Base-by-base conservation (phyloP, 1,284 basidiomycete species). In the Neolentinus lepideus region DNA sequence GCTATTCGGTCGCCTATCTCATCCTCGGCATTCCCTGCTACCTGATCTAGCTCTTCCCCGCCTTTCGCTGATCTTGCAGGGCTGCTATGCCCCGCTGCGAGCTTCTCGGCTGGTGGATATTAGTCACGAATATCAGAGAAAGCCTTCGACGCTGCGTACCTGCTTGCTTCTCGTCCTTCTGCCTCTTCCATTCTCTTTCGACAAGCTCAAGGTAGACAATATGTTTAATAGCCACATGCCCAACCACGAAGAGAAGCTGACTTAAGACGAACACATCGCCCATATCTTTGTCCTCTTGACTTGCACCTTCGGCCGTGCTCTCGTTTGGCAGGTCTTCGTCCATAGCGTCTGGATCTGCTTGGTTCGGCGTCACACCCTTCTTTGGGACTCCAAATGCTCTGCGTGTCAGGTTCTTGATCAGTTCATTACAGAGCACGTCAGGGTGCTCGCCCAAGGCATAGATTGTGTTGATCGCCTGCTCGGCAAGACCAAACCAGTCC, bases 21-120 rank as follows among this genome's bases (percentile, higher is more conserved):
- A 68, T 99, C 96, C 69, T 99, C 96, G 21, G 94, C 95, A 63
- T 96, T 98, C 2, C 97, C 96, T 1, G 92, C 93, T 1, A 99
- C 96, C 64, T 97, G 94, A 61, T 99, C 96, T 0, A 99, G 83
- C 66, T 98, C 94, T 63, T 96, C 94, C 14, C 75, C 80, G 35
- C 90, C 87, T 66, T 93, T 92, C 11, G 74, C 63, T 51, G 64
- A 62, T 50, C 69, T 69, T 58, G 70, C 65, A 8, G 67, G 61
- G 26, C 70, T 67, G 57, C 66, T 68, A 2, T 66, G 68, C 14
- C 70, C 71, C n/a, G 68, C 73, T 1, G 71, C 75, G 11, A 74
- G 68, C 62, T 86, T 87, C 55, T 85, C 84, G 43, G 77, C 85
- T 83, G 52, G 3, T 29, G 54, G 6, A 9, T 52, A 58, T 60